phyloP scores from a whole-genome alignment of 805 yeast genomes.

The Candida broadrunensis region DNA sequence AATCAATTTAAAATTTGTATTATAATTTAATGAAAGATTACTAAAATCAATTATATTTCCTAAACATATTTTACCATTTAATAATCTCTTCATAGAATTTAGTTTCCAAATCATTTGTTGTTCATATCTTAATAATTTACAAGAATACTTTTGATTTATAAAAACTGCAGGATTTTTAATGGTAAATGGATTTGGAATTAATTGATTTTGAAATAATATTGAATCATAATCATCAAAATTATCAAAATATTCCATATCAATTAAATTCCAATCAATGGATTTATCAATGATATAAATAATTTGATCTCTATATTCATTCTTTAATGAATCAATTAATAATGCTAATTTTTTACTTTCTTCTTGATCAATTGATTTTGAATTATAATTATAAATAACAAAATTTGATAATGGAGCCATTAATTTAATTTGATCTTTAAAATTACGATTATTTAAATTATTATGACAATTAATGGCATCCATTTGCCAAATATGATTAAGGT shows the following conservation, averaged over 20 bases:
- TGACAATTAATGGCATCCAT: background rate
- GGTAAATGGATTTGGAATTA: background rate
- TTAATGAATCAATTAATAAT: background rate
- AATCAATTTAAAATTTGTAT: constrained; percentile 46
- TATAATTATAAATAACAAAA: constrained; percentile 29
- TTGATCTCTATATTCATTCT: constrained; percentile 3
- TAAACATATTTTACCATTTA: constrained; percentile 21
- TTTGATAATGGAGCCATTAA: constrained; percentile 31
- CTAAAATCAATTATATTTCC: constrained; percentile 32
- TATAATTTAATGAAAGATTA: constrained; percentile 8
- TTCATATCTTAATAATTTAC: constrained; percentile 25
- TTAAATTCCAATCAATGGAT: constrained; percentile 1
- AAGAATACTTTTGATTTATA: constrained; percentile 2
- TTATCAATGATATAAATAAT: constrained; percentile 3
- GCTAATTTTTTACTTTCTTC: background rate
- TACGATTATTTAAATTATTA: constrained; percentile 22
- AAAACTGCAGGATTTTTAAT: background rate
- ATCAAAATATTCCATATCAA: constrained; percentile 1
- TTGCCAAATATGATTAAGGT: constrained; percentile 6
- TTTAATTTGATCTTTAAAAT: constrained; percentile 24
- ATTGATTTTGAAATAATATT: background rate
- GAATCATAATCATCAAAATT: background rate
- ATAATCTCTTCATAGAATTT: constrained; percentile 26
- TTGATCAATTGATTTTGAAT: constrained; percentile 1
- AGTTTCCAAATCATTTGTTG: constrained; percentile 33